Conservation (phyloP, 1,284 basidiomycete genomes). For the Leccinum idahoense region DNA sequence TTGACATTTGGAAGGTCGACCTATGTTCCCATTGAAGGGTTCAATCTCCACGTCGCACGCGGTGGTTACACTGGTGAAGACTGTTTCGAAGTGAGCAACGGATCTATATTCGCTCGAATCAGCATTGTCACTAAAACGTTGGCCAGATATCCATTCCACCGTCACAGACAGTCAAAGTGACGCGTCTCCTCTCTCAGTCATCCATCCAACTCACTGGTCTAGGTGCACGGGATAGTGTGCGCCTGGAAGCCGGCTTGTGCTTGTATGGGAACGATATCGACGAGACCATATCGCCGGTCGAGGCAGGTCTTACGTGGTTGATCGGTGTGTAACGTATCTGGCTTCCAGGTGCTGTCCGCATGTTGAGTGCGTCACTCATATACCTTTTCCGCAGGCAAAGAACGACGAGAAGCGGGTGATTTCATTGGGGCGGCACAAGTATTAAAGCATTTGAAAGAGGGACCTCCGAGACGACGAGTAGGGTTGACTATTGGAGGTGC, state of each 20-base stretch:
- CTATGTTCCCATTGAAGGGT: constrained; percentile 71
- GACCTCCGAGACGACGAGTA: constrained; percentile 75
- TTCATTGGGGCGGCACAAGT: constrained; percentile 86
- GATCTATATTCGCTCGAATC: not conserved
- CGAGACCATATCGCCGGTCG: constrained; percentile 82
- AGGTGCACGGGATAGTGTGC: constrained; percentile 88
- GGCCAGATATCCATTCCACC: constrained; percentile 86
- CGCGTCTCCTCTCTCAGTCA: constrained; percentile 63
- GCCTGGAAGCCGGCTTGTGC: constrained; percentile 98
- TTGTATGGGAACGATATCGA: constrained; percentile 94
- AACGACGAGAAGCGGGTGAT: constrained; percentile 61
- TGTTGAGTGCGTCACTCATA: not conserved
- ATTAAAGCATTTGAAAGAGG: constrained; percentile 75
- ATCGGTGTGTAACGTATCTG: constrained; percentile 53
- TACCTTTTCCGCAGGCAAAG: constrained; percentile 54
- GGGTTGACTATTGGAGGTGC: constrained; percentile 82
- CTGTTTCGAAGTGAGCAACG: constrained; percentile 78
- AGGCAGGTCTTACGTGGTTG: constrained; percentile 90
- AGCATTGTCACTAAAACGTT: not conserved
- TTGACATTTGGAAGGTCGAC: constrained; percentile 81
- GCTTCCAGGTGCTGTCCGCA: not conserved
- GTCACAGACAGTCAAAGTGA: constrained; percentile 65
- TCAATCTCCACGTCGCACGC: constrained; percentile 88
- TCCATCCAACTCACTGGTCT: constrained; percentile 87
- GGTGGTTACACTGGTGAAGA: constrained; percentile 99